A percentile compares a stretch with the other conserved stretches of the same genome.
These are phyloP conservation scores for Penicillium canescens DNA, from an alignment of 495 filamentous ascomycete species.

Conservation along the genomic window DNA sequence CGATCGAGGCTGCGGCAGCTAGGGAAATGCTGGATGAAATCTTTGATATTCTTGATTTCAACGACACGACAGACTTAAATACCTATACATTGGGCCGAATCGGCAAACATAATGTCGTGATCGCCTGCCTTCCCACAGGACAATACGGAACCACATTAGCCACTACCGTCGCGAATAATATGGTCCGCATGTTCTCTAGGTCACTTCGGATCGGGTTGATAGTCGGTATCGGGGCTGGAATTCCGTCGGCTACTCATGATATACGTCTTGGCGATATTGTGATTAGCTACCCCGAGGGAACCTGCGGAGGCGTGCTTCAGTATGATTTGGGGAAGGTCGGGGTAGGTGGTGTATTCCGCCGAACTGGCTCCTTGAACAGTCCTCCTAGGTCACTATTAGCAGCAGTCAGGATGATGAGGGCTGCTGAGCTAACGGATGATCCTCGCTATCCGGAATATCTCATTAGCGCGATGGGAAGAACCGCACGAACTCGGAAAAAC, in stretches of 20 bases:
- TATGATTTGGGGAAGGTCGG: constrained; percentile 38
- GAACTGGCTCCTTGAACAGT: not conserved
- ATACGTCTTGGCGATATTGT: constrained; percentile 17
- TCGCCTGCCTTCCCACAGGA: constrained; percentile 38
- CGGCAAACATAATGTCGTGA: constrained; percentile 43
- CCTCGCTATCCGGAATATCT: not conserved
- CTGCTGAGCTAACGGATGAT: not conserved
- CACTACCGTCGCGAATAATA: constrained; percentile 36
- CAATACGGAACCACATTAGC: constrained; percentile 40
- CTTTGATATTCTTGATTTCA: constrained; percentile 27
- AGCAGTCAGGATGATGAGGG: not conserved
- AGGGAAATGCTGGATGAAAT: constrained; percentile 46
- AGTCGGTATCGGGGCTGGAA: constrained; percentile 13
- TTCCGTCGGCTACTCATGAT: constrained; percentile 15
- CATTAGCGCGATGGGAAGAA: too few relatives aligned
- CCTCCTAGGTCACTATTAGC: not conserved
- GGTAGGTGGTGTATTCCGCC: not conserved
- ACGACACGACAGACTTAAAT: constrained; percentile 30
- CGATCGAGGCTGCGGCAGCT: constrained; percentile 21
- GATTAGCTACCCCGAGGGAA: constrained; percentile 21
- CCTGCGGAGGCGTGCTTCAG: constrained; percentile 37
- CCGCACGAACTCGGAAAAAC: too few relatives aligned
- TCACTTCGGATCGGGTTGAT: constrained; percentile 18
- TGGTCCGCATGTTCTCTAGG: constrained; percentile 29
- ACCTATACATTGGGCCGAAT: constrained; percentile 44